These are phyloP conservation scores for Ceratocystiopsis brevicomis DNA, from an alignment of 2,329 filamentous ascomycete species.

Conservation along the genomic window DNA sequence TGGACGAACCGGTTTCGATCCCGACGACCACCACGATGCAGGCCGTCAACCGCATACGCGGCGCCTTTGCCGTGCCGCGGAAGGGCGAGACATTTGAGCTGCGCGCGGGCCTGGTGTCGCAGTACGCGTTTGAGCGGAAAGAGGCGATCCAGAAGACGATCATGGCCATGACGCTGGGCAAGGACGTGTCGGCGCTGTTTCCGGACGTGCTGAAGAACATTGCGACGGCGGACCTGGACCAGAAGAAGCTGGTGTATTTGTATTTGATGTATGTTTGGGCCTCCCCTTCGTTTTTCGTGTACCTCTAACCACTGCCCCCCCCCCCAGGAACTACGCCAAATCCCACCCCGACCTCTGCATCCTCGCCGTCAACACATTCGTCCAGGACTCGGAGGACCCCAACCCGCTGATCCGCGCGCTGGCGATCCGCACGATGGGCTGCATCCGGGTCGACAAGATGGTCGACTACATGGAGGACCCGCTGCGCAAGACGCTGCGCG, in stretches of 20 bases:
- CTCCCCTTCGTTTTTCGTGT: no score
- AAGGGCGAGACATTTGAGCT: constrained; percentile 98
- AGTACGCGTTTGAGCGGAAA: constrained; percentile 98
- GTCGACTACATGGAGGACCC: constrained; percentile 99
- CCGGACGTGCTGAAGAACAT: constrained; percentile 98
- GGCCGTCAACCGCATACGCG: constrained; percentile 88
- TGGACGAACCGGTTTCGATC: no score
- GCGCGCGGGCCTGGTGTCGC: constrained; percentile 84
- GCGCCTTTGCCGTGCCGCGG: constrained; percentile 76
- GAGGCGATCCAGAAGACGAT: constrained; percentile 99
- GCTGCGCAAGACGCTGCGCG: constrained; percentile 80
- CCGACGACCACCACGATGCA: constrained; percentile 4
- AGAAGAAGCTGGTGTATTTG: constrained; percentile 98
- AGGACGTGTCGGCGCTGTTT: constrained; percentile 93
- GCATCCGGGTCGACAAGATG: constrained; percentile 97
- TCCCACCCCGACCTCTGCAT: constrained; percentile 97
- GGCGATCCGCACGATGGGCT: constrained; percentile 95
- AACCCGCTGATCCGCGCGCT: constrained; percentile 90
- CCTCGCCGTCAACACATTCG: constrained; percentile 95
- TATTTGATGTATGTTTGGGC: constrained; percentile 79
- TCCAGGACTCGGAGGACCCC: constrained; percentile 96
- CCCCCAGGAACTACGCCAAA: constrained; percentile 86
- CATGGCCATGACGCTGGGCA: constrained; percentile 98
- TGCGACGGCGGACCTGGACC: constrained; percentile 80
- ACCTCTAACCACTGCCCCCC: neutral